Base-by-base conservation (phyloP, 2,329 filamentous ascomycete species). In the Diaporthe sp. region DNA sequence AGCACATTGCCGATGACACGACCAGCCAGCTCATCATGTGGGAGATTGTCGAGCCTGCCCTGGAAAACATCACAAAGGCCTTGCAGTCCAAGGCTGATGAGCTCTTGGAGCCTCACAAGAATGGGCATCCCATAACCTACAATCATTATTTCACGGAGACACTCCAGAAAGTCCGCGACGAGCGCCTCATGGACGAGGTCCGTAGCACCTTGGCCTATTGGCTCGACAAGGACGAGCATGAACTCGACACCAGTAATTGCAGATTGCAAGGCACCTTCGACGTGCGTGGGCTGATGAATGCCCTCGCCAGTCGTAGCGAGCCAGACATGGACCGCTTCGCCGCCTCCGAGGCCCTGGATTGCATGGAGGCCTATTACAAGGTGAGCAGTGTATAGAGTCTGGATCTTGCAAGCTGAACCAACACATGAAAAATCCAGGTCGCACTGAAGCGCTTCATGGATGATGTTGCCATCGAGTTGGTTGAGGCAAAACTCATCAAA, bases 111-210 rank as follows among this genome's bases (percentile, higher is more conserved):
- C 85, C 86, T 4, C 86, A 86, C 68, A 72, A 76, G 4, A 61
- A 51, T 1, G 19, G 49, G 15, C 87, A 90, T 77, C 88, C 88
- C 0, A 88, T 90, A 49, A 92, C 89, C 0, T 91, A 91, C 77
- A 89, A 90, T 55, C 81, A 86, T 22, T 82, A 88, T 49, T 88
- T 87, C 37, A 83, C 83, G 0, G 80, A 87, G 19, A 81, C 79
- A 0, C 79, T 89, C 1, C 81, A 84, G 42, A 78, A 80, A 0
- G 73, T 80, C 37, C 81, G 82, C 7, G 65, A 74, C 22, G 65
- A 81, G 75, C 71, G 78, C 46, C 55, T 44, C 0, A 46, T 42
- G 8, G 34, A 1, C 5, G 25, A 70, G 7, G 34, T 55, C 1
- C 53, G 44, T 19, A 44, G 12, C 0, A 22, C 22, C 12, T 8